These are phyloP conservation scores for Nematocida major DNA, from an alignment of 371 early-diverging fungal genomes.

Conservation along the genomic window DNA sequence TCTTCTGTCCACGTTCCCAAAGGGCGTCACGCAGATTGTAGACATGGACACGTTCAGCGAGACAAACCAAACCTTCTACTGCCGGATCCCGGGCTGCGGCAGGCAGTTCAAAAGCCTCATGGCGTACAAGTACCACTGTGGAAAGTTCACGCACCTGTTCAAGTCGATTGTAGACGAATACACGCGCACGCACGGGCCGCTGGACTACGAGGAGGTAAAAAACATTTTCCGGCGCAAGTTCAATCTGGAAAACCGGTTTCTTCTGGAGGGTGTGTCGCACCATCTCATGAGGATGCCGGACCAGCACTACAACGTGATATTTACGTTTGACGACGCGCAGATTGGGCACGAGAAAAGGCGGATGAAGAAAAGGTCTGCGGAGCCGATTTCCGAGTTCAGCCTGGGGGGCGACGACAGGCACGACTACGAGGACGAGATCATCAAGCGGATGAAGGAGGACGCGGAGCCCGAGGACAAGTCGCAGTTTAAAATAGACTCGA, in stretches of 20 bases:
- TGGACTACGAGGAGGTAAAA: conserved; percentile 46
- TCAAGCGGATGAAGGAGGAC: conserved; percentile 5
- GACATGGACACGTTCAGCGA: conserved; percentile 46
- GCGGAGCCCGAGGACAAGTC: neutral
- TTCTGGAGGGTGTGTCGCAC: conserved; percentile 51
- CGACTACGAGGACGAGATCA: conserved; percentile 19
- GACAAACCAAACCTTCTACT: conserved; percentile 39
- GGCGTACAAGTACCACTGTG: conserved; percentile 59
- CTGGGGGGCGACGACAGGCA: neutral
- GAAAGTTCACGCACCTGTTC: conserved; percentile 50
- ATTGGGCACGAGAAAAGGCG: conserved; percentile 48
- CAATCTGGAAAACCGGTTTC: conserved; percentile 46
- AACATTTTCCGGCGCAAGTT: conserved; percentile 40
- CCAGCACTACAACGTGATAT: conserved; percentile 56
- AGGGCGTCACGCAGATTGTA: conserved; percentile 45
- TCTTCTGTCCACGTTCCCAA: conserved; percentile 30
- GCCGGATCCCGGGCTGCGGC: conserved; percentile 54
- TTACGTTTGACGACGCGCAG: conserved; percentile 49
- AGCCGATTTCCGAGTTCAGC: conserved; percentile 28
- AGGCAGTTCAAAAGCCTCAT: conserved; percentile 54
- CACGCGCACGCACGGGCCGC: neutral
- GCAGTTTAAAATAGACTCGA: conserved; percentile 28
- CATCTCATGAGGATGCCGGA: conserved; percentile 54
- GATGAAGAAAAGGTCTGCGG: neutral
- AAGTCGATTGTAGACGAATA: conserved; percentile 50